Evolutionary conservation across 2,329 filamentous ascomycete species (phyloP), one percentile per base, ranked within the genome.

Genomic region (Xylariaceae sp.): DNA sequence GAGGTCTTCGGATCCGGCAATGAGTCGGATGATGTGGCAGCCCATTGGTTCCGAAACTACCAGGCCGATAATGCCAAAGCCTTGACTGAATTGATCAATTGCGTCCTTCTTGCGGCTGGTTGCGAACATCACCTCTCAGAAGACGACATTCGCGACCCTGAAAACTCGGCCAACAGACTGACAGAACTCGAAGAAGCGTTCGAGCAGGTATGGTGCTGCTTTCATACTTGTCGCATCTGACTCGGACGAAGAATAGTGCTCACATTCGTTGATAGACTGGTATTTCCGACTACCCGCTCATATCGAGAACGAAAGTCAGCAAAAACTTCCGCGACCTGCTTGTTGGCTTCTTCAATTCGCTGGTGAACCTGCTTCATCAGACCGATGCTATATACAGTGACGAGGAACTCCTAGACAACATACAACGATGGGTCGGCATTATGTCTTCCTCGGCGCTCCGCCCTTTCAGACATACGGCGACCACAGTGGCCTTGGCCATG

Each of bases 381-480:
- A 89, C 89, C n/a, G 88, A 89, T 23, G 76, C 90, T 17, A 77
- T 99, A 54, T 96, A 96, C 76, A 85, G 83, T 50, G 88, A 95
- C 63, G 76, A 80, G 41, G 82, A 87, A 35, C 79, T 99, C 54
- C 85, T 96, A 69, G 92, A 97, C 72, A 96, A 96, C 70, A 83
- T 97, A 52, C 86, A 92, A 66, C 82, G 90, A 59, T 99, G 94
- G 94, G 81, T 97, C 61, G 88, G 87, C 45, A 89, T 90, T 60
- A 90, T 99, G 88, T 94, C 93, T 2, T 94, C 91, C 3, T 92
- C 92, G 0, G 82, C 86, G 3, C 87, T 93, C 62, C 86, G 94
- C 57, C 92, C 94, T 1, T 97, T 99, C 75, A 85, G 94, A 64
- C 94, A 99, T 74, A 99, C 94, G 0, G 89, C 92, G 0, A 96